Conservation (phyloP, 1,284 basidiomycete species). For the Sutorius eximius region DNA sequence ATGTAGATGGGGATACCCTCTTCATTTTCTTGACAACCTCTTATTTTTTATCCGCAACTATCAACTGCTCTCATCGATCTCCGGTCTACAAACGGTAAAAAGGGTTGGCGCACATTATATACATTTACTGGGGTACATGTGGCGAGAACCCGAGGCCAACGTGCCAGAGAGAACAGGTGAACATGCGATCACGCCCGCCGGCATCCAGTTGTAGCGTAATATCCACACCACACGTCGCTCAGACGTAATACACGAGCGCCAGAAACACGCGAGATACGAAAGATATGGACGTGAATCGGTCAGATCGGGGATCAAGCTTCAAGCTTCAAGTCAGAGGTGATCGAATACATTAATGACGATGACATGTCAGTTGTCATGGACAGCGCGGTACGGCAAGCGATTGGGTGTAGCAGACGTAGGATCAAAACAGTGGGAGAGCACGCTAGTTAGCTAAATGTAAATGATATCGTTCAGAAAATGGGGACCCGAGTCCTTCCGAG, state of each 20-base stretch:
- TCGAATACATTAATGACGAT: not conserved
- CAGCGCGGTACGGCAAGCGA: not conserved
- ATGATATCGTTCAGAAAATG: conserved; percentile 10
- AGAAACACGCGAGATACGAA: not conserved
- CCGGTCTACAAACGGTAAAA: too few relatives aligned
- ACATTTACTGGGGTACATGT: too few relatives aligned
- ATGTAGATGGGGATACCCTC: not conserved
- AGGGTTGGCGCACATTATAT: too few relatives aligned
- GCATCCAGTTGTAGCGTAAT: too few relatives aligned
- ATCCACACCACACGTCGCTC: not conserved
- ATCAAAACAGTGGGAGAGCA: not conserved
- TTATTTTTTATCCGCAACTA: not conserved
- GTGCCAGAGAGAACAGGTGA: too few relatives aligned
- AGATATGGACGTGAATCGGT: not conserved
- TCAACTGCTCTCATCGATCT: not conserved
- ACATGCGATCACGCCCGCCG: too few relatives aligned
- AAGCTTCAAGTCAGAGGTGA: not conserved
- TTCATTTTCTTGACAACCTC: not conserved
- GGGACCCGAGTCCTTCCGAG: not conserved
- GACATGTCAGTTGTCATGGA: not conserved
- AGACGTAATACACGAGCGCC: not conserved
- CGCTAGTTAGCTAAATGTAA: conserved; percentile 5
- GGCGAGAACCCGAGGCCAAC: too few relatives aligned
- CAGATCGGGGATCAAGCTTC: too few relatives aligned
- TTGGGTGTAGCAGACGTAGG: not conserved